These are phyloP conservation scores for Lactuca saligna DNA, from an alignment of 129 eudicot genomes.

Conservation along the genomic window DNA sequence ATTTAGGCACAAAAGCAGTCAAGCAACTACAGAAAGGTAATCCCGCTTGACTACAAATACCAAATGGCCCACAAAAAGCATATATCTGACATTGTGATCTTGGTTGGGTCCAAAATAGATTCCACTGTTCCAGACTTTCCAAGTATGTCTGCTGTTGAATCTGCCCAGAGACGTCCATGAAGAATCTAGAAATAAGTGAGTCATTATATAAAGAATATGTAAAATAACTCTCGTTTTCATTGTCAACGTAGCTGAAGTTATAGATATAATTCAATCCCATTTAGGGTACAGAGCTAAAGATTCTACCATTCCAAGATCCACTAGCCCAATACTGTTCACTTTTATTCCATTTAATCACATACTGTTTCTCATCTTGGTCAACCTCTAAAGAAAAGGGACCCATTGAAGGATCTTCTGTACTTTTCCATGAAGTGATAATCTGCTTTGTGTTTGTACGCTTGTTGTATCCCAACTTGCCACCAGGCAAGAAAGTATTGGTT, in stretches of 20 bases:
- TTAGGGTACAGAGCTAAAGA: conserved; percentile 15
- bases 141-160: conserved; percentile 37
- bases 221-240: conserved; percentile 52
- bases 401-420: conserved; percentile 17
- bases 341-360: conserved; percentile 19
- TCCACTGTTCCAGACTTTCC: conserved; percentile 18
- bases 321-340: conserved; percentile 28
- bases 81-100: conserved; percentile 27
- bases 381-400: conserved; percentile 36
- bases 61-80: conserved; percentile 35
- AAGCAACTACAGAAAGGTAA: conserved; percentile 28
- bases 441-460: conserved; percentile 13
- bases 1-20: conserved; percentile 29
- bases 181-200: conserved; percentile 22
- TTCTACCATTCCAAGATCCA: conserved; percentile 39
- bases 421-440: conserved; percentile 38
- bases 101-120: conserved; percentile 34
- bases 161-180: conserved; percentile 47
- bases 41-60: conserved; percentile 4
- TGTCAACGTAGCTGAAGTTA: conserved; percentile 39
- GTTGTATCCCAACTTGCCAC: conserved; percentile 38
- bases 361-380: conserved; percentile 2
- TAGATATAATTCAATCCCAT: conserved; percentile 10
- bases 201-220: conserved; percentile 24
- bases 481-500: conserved; percentile 43